Base-by-base conservation (phyloP, 1,139 yeast species). In the Blastobotrys persicus region DNA sequence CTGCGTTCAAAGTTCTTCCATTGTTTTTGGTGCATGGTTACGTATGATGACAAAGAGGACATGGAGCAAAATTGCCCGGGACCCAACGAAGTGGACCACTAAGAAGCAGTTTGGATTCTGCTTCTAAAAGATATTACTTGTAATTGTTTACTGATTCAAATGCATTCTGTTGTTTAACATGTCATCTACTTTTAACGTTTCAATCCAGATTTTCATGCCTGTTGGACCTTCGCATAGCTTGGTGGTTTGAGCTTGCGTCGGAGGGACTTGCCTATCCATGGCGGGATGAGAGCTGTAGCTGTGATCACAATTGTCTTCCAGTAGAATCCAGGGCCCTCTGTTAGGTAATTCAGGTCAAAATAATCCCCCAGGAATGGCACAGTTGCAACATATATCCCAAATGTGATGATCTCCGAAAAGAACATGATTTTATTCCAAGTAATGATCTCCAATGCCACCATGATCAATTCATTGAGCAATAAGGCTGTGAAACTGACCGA, bases 201-300 rank as follows among this genome's bases (percentile, higher is more conserved):
- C 23, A n/a, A n/a, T n/a, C n/a, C n/a, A n/a, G n/a, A n/a, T 6
- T 38, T 20, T 38, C 42, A 68, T 35, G 70, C 81, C 55, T 84
- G 94, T 66, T 88, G 97, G 45, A 92, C 98, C 65, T 92, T 92
- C n/a, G 98, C 98, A 67, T 94, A 92, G 64, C 87, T 89, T 37
- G 98, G 98, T 6, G 98, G 98, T 57, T 89, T 80, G 51, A 94
- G 68, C 57, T 75, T 80, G 55, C 96, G 77, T 62, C 84, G 81
- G 23, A 91, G 71, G 4, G 87, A 76, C 65, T 87, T 87, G 2
- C 83, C 82, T 2, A 85, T 71, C 96, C 96, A 91, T 1, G 94
- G 95, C 1, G 98, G 98, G 44, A 89, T 70, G 55, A 92, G 74
- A 14, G 96, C 86, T 6, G 88, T 72, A 0, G 80, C 74, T 44